These are phyloP conservation scores for Agrocybe pediades DNA, from an alignment of 768 basidiomycete species.

Conservation along the genomic window DNA sequence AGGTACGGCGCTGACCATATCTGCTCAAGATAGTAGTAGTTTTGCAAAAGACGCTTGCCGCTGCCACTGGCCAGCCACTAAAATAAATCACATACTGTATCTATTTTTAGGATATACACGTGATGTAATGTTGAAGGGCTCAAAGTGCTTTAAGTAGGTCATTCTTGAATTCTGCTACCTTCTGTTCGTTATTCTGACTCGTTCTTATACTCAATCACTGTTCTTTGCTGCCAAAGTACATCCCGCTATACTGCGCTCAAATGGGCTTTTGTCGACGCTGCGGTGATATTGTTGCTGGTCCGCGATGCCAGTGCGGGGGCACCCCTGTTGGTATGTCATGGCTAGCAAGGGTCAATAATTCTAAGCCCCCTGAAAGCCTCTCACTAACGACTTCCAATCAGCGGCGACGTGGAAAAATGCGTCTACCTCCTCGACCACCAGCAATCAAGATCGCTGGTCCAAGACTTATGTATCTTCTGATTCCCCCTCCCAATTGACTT, in stretches of 20 bases:
- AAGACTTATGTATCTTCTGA: slow-evolving; percentile 66
- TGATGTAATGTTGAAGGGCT: slow-evolving; percentile 2
- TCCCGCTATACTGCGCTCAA: neutral
- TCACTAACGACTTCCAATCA: neutral
- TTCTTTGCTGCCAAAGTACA: no score
- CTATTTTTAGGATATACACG: neutral
- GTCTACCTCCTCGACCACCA: slow-evolving; percentile 34
- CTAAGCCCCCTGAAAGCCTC: neutral
- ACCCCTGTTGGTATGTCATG: slow-evolving; percentile 66
- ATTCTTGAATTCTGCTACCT: neutral
- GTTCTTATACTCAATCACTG: no score
- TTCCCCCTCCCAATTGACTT: no score
- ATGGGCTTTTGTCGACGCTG: slow-evolving; percentile 90
- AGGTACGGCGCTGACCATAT: neutral
- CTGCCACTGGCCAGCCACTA: no score
- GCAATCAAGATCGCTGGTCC: slow-evolving; percentile 71
- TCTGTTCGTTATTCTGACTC: no score
- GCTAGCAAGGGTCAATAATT: no score
- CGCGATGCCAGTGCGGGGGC: slow-evolving; percentile 82
- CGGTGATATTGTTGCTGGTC: slow-evolving; percentile 75
- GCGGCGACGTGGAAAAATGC: slow-evolving; percentile 66
- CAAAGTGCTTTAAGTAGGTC: neutral
- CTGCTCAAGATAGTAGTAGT: neutral
- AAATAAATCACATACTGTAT: no score
- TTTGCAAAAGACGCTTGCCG: no score